phyloP scores from a whole-genome alignment of 2,329 filamentous ascomycete species.

The Ophiostoma montium region DNA sequence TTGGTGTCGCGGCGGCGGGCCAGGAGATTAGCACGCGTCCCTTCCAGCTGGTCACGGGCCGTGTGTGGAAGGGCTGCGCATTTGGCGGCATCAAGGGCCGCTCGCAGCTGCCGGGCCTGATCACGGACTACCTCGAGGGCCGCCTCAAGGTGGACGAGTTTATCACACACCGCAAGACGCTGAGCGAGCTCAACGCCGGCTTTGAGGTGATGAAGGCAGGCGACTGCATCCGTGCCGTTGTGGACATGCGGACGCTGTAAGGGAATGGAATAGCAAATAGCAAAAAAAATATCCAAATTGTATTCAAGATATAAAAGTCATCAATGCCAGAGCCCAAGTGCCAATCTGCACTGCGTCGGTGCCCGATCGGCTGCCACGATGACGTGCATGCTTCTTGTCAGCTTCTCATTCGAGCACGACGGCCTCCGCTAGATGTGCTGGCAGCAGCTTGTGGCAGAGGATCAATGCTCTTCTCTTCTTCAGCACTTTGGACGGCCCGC shows the following conservation, averaged over 20 bases:
- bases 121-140: slow-evolving; percentile 78
- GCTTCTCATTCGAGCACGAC: too few relatives aligned
- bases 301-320: too few relatives aligned
- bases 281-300: neutral
- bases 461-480: too few relatives aligned
- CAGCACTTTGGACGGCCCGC: too few relatives aligned
- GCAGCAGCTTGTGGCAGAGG: neutral
- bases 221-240: slow-evolving; percentile 92
- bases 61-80: slow-evolving; percentile 94
- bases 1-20: slow-evolving; percentile 89
- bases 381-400: too few relatives aligned
- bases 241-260: slow-evolving; percentile 39
- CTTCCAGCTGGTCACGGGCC: slow-evolving; percentile 96
- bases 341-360: too few relatives aligned
- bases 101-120: slow-evolving; percentile 74
- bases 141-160: slow-evolving; percentile 97
- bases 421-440: too few relatives aligned
- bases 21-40: slow-evolving; percentile 86
- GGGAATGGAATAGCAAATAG: neutral
- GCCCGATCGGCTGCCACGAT: too few relatives aligned
- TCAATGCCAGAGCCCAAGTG: too few relatives aligned
- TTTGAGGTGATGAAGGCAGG: slow-evolving; percentile 88
- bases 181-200: slow-evolving; percentile 74
- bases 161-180: slow-evolving; percentile 84
- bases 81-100: slow-evolving; percentile 98